Conservation (phyloP, 306 rosid species). For the Phaseolus lunatus region DNA sequence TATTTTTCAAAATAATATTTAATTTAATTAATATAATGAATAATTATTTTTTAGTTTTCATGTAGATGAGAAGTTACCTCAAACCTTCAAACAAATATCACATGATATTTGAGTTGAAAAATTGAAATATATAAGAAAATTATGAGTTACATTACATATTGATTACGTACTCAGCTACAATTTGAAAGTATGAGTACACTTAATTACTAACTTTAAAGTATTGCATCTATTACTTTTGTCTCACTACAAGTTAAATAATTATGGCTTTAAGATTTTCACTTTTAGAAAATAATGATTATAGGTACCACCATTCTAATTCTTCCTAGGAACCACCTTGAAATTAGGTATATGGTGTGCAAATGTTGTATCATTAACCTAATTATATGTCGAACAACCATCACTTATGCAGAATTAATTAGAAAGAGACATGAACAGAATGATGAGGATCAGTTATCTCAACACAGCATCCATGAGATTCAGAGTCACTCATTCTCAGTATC, state of each 20-base stretch:
- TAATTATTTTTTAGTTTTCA: too few relatives aligned
- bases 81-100: neutral
- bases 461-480: constrained; percentile 13
- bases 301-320: neutral
- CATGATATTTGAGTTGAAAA: neutral
- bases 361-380: constrained; percentile 43
- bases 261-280: constrained; percentile 19
- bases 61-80: too few relatives aligned
- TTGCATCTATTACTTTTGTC: constrained; percentile 9
- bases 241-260: constrained; percentile 13
- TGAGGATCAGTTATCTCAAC: constrained; percentile 3
- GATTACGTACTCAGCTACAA: neutral
- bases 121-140: neutral
- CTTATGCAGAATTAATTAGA: constrained; percentile 36
- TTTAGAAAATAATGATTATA: neutral
- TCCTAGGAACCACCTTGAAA: neutral
- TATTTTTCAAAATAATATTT: too few relatives aligned
- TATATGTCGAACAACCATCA: constrained; percentile 54
- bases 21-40: too few relatives aligned
- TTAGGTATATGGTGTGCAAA: constrained; percentile 35
- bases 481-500: constrained; percentile 37
- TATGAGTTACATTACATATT: neutral
- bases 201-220: neutral
- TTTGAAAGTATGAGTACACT: neutral
- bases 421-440: constrained; percentile 15